Evolutionary conservation across 1,284 basidiomycete genomes (phyloP), one percentile per base, ranked within the genome.

Genomic region (Inonotus obliquus): DNA sequence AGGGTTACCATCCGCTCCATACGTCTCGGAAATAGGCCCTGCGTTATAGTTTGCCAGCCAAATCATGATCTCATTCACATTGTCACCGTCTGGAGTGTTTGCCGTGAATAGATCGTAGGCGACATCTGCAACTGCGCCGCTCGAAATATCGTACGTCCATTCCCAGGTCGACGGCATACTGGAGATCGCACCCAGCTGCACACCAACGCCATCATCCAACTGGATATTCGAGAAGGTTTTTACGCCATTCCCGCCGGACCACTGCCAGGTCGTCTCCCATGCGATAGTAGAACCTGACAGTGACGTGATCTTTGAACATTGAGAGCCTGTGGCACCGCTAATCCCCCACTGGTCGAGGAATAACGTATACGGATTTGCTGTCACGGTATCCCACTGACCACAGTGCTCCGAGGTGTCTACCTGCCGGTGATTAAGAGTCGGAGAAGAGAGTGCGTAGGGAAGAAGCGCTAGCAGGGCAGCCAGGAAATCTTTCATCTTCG

Each of bases 101-200:
- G 85, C 79, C 0, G 85, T 87, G 74, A 87, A 88, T 1, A 87
- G 65, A 65, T 88, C 86, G 65, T 79, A 88, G 10, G 84, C 81
- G 53, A 86, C 76, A 63, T 87, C 77, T 0, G 81, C 79, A 47
- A 83, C 79, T 61, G 77, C 67, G 0, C 63, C 64, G 9, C 69
- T 73, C 1, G 67, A 67, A 11, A 66, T 64, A 29, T 60, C 63
- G 61, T 78, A 76, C 32, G 70, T 71, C 81, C 81, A 82, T 3
- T 68, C 11, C 80, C 79, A 82, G 0, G 64, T 69, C 14, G 77
- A 66, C 80, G 78, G 80, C 60, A 88, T 87, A 61, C 71, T 80
- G 4, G 67, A 70, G 64, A 88, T 85, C 0, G 76, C 75, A 51
- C 77, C 79, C 29, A 88, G 75, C 63, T 81, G 78, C 69, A 76